Evolutionary conservation across 345 rosid species (phyloP), one percentile per base, ranked within the genome.

Genomic region (Geranium rotundifolium): DNA sequence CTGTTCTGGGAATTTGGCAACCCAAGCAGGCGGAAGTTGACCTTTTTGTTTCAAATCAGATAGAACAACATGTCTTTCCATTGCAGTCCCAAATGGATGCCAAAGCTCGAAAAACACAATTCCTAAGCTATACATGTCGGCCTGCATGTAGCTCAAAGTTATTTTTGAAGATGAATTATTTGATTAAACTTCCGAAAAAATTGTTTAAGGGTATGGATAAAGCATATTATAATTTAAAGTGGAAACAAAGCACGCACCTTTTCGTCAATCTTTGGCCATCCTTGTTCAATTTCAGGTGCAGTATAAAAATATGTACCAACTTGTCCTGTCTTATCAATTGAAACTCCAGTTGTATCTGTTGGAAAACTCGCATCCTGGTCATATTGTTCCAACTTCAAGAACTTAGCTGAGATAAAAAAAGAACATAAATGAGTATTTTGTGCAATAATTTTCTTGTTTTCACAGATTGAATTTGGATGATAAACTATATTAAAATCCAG

Each of bases 281-380:
- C 82, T 75, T 92, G 98, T 77, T 92, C 98, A 72, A 92, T 92
- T 80, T 92, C 98, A 60, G 98, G 98, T 12, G 98, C 98, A 68
- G 96, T 92, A 63, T 92, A 92, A 62, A 92, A 89, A 70, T 85
- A 92, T 56, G 98, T 92, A 71, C 98, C 98, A 39, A 90, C 87
- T 80, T 84, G 88, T 75, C 98, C 93, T 50, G 98, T 92, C 74
- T 95, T 74, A 68, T 92, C 96, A 54, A 78, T 65, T 37, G 95
- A 91, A 65, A 84, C 81, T 81, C 95, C 93, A 71, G 75, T 71
- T 56, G 77, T 66, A 72, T 87, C 98, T 31, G 66, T 61, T 17
- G 86, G 80, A 50, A 85, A 67, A 64, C 76, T 73, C 39, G 69
- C 75, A 73, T 89, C 98, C 75, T 79, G 98, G 63, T 92, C 98